Evolutionary conservation across 352 stramenopile genomes (phyloP).

Genomic region (Phytophthora chlamydospora): DNA sequence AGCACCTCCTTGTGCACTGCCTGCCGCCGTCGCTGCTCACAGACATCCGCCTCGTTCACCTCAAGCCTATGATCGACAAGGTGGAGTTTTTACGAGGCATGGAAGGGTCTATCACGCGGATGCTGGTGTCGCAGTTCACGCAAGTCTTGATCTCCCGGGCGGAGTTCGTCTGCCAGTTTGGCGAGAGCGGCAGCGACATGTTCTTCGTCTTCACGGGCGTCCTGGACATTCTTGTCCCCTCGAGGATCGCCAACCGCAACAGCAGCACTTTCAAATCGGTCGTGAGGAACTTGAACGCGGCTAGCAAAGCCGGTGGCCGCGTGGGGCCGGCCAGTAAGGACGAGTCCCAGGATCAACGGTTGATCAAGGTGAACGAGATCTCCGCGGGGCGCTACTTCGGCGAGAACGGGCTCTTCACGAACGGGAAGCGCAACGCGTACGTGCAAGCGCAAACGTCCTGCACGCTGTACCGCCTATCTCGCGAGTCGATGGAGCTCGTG

Average conservation of each 20-base stretch:
- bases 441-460: slow-evolving; percentile 63
- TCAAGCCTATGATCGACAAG: slow-evolving; percentile 69
- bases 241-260: slow-evolving; percentile 3
- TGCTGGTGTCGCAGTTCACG: slow-evolving; percentile 68
- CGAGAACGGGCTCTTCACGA: slow-evolving; percentile 68
- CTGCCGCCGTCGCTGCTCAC: slow-evolving; percentile 61
- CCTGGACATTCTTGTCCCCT: slow-evolving; percentile 44
- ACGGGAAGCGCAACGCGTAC: slow-evolving; percentile 54
- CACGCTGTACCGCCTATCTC: slow-evolving; percentile 75
- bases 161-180: slow-evolving; percentile 58
- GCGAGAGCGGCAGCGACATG: slow-evolving; percentile 69
- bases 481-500: slow-evolving; percentile 64
- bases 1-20: slow-evolving; percentile 57
- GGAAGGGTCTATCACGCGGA: slow-evolving; percentile 55
- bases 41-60: slow-evolving; percentile 62
- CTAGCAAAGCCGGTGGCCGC: neutral
- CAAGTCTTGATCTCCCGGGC: slow-evolving; percentile 54
- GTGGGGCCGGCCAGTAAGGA: neutral
- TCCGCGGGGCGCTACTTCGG: slow-evolving; percentile 65
- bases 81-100: slow-evolving; percentile 58
- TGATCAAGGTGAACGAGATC: slow-evolving; percentile 54
- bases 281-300: neutral
- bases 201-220: slow-evolving; percentile 69
- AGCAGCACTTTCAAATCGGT: slow-evolving; percentile 1
- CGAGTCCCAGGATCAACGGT: neutral